Evolutionary conservation across 2,329 filamentous ascomycete genomes (phyloP), one percentile per base, ranked within the genome.

Genomic region (Xylariaceae sp.): DNA sequence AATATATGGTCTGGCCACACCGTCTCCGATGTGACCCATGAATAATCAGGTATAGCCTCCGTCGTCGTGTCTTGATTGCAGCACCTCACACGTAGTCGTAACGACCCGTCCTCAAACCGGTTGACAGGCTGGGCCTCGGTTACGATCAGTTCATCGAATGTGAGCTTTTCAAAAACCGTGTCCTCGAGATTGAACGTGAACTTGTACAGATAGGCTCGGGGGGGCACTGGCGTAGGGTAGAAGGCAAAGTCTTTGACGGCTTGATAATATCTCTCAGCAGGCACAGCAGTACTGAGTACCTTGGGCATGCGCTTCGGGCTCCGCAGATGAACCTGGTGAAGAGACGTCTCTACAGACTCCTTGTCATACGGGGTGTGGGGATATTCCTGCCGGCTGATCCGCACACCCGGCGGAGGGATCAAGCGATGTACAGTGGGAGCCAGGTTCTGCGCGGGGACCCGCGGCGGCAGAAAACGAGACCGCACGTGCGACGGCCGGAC

Each of bases 1-100:
- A 81, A 86, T 0, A 88, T 68, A 35, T 76, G 73, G 24, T 73
- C 67, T 0, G 88, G 86, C 88, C 88, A 96, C 15, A 61, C 55
- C 5, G 75, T 83, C 23, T 83, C 74, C n/a, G 68, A 60, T 1
- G 70, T 67, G 5, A 74, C 67, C 87, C 88, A 94, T 1, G 66
- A 60, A 6, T 66, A 56, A 27, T 78, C 68, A 3, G 57, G 47
- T 1, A 67, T 46, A 33, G 57, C 59, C 8, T 50, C 50, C 12
- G 51, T 40, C 16, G 42, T 26, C 34, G 36, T 33, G 32, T 45
- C 35, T 42, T 52, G 39, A 34, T 56, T 51, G 51, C 83, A 75
- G 54, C 84, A 83, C 8, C 86, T 81, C 15, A 94, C 53, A 12
- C 88, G 83, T 54, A 82, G 81, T 24, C 78, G 72, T 4, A 74